phyloP scores from a whole-genome alignment of 129 eudicot genomes.

The Solidago caesia region DNA sequence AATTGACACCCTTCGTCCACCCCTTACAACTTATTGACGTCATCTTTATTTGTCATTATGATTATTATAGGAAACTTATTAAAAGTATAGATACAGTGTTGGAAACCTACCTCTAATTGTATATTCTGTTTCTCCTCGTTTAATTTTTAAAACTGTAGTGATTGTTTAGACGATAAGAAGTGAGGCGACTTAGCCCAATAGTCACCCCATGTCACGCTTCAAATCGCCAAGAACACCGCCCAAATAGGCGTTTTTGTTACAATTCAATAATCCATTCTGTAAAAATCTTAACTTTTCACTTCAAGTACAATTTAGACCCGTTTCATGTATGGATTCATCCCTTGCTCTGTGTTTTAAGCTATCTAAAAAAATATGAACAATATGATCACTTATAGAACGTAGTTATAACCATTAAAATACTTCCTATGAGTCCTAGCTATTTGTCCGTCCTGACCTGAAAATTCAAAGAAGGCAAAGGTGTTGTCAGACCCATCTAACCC shows the following conservation, averaged over 20 bases:
- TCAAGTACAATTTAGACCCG: too few species aligned
- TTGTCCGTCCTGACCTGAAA: constrained; percentile 90
- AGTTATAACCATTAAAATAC: not conserved
- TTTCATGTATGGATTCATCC: too few species aligned
- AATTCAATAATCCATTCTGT: too few species aligned
- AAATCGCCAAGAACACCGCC: too few species aligned
- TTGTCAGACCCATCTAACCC: constrained; percentile 6
- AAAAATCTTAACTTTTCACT: too few species aligned
- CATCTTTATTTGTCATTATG: constrained; percentile 17
- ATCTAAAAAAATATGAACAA: too few species aligned
- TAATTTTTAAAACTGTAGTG: constrained; percentile 77
- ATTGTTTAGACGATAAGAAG: constrained; percentile 47
- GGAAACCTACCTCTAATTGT: constrained; percentile 70
- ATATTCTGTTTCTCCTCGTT: constrained; percentile 95
- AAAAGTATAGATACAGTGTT: not conserved
- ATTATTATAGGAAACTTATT: not conserved
- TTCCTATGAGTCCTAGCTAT: constrained; percentile 64
- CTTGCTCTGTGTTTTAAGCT: too few species aligned
- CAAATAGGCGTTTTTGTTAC: too few species aligned
- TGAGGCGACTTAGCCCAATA: too few species aligned
- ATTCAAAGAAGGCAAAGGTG: not conserved
- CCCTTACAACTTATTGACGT: constrained; percentile 64
- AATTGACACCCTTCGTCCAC: constrained; percentile 68
- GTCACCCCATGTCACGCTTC: too few species aligned
- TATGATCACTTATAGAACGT: too few species aligned